phyloP scores from a whole-genome alignment of 192 early-diverging fungal species.

The Chytriomyces hyalinus region DNA sequence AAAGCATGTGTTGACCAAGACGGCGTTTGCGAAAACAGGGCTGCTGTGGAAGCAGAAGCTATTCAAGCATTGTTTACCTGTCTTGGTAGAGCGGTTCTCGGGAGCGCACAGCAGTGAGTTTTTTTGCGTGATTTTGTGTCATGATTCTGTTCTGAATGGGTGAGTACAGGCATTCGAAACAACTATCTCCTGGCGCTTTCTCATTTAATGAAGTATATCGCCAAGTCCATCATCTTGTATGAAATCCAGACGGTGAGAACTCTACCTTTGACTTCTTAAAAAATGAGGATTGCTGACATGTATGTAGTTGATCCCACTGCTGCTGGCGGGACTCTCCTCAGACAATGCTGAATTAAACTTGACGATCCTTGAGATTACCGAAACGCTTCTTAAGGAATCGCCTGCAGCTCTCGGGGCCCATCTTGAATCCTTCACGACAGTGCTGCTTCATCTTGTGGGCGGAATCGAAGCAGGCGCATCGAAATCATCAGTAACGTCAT shows the following conservation, averaged over 20 bases:
- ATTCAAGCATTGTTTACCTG: slow-evolving; percentile 75
- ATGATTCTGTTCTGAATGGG: neutral
- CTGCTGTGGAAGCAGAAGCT: slow-evolving; percentile 85
- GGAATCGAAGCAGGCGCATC: neutral
- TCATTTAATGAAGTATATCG: slow-evolving; percentile 77
- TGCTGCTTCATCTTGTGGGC: slow-evolving; percentile 11
- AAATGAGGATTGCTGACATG: neutral
- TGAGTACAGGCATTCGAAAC: slow-evolving; percentile 60
- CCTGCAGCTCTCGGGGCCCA: slow-evolving; percentile 69
- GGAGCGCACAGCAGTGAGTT: slow-evolving; percentile 2
- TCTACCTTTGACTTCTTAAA: neutral
- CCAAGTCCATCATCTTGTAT: slow-evolving; percentile 80
- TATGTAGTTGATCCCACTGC: slow-evolving; percentile 73
- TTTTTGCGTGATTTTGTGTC: neutral
- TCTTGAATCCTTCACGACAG: slow-evolving; percentile 31
- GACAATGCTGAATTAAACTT: slow-evolving; percentile 67
- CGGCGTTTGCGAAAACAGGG: slow-evolving; percentile 67
- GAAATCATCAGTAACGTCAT: neutral
- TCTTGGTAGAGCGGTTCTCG: slow-evolving; percentile 38
- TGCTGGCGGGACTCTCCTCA: slow-evolving; percentile 75
- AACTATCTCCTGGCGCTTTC: slow-evolving; percentile 83
- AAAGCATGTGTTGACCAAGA: slow-evolving; percentile 63
- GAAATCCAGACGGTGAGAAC: slow-evolving; percentile 71
- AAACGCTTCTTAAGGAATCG: slow-evolving; percentile 72
- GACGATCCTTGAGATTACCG: slow-evolving; percentile 78